Conservation (phyloP, 2,329 filamentous ascomycete species). For the Aspergillus quadrilineatus region DNA sequence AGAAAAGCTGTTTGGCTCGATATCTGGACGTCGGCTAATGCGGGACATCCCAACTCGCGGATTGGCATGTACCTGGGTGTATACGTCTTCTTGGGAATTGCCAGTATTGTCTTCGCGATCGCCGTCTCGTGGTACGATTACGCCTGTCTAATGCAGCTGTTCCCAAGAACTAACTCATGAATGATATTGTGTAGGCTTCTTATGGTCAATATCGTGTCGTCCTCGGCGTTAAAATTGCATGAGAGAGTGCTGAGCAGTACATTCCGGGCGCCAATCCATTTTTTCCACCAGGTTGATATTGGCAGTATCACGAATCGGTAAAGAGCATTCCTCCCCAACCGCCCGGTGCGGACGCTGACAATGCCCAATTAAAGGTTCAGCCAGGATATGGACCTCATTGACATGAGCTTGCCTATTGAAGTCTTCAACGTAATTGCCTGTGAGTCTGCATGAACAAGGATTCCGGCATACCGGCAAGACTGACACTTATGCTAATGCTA, state of each 20-base stretch:
- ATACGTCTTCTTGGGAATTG: not conserved
- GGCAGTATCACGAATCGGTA: slow-evolving; percentile 13
- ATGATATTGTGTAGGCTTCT: not conserved
- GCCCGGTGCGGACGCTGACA: too few relatives aligned
- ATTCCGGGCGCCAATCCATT: slow-evolving; percentile 15
- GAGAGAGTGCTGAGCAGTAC: not conserved
- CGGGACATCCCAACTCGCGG: not conserved
- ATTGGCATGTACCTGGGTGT: not conserved
- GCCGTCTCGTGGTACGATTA: not conserved
- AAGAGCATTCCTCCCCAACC: too few relatives aligned
- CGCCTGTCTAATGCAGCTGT: not conserved
- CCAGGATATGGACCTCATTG: not conserved
- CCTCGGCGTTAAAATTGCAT: not conserved
- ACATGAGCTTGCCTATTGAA: not conserved
- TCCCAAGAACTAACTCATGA: too few relatives aligned
- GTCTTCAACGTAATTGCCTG: not conserved
- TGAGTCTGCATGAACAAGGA: not conserved
- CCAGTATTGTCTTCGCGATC: not conserved
- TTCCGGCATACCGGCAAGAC: too few relatives aligned
- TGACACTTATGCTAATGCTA: not conserved
- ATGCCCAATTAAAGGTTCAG: not conserved
- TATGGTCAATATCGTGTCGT: not conserved
- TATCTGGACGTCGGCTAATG: not conserved
- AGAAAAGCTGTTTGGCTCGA: not conserved
- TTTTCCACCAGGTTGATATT: slow-evolving; percentile 19